A percentile compares a stretch with the other conserved stretches of the same genome.
phyloP scores from a whole-genome alignment of 2,329 filamentous ascomycete genomes.

The Alternaria rosae region DNA sequence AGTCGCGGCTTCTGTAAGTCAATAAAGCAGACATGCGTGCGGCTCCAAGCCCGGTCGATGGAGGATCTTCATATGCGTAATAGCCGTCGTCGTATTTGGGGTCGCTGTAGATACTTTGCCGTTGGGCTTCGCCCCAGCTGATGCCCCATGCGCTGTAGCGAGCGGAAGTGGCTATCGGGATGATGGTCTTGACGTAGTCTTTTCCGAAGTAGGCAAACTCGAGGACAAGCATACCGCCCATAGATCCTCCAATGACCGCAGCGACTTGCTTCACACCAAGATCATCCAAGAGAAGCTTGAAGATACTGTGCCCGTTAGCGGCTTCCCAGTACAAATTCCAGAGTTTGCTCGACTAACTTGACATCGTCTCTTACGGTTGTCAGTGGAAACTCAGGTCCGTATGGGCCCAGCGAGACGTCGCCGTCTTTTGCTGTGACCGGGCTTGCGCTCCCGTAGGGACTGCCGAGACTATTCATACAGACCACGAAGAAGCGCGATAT shows the following conservation, averaged over 20 bases:
- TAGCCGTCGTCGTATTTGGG: conserved; percentile 99
- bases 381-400: conserved; percentile 94
- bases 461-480: conserved; percentile 85
- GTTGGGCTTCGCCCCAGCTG: conserved; percentile 87
- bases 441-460: conserved; percentile 86
- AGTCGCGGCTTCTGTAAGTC: conserved; percentile 95
- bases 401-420: conserved; percentile 73
- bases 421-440: conserved; percentile 89
- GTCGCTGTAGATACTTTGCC: conserved; percentile 95
- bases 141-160: conserved; percentile 89
- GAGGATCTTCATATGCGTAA: conserved; percentile 86
- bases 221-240: conserved; percentile 89
- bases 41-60: conserved; percentile 84
- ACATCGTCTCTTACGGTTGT: conserved; percentile 97
- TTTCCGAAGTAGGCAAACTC: conserved; percentile 92
- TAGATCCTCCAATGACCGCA: conserved; percentile 81
- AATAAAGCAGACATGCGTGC: conserved; percentile 96
- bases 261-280: conserved; percentile 80
- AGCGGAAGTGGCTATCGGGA: conserved; percentile 85
- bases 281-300: conserved; percentile 81
- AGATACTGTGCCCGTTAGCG: conserved; percentile 62
- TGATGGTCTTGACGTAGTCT: conserved; percentile 80
- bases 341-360: conserved; percentile 65
- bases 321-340: background rate
- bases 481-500: conserved; percentile 84